Evolutionary conservation across 2,329 filamentous ascomycete genomes (phyloP), one percentile per base, ranked within the genome.

Genomic region (Fusarium keratoplasticum): DNA sequence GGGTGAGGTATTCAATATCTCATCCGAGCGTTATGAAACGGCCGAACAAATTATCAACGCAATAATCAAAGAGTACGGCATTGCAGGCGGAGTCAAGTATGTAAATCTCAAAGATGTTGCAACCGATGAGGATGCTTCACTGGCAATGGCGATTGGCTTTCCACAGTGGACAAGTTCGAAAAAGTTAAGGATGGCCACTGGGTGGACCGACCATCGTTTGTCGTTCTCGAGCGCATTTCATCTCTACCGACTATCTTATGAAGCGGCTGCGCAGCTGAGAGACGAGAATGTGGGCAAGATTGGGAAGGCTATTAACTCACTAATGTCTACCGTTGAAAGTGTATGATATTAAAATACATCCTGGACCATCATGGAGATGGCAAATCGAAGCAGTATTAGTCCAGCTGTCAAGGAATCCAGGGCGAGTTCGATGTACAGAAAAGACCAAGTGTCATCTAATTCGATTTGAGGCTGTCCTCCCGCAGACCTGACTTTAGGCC

Each of bases 71-170:
- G 57, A 60, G 22, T 60, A 60, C 14, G 57, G n/a, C 18, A 31
- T 60, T 8, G 20, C 27, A 14, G 57, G 35, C 11, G 35, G 57
- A 38, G 57, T 60, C 11, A 60, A 60, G 29, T 60, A 60, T 42
- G 57, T 60, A 14, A n/a, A 60, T 20, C 57, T 42, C 22, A n/a
- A 42, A 38, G 57, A 60, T 31, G 36, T 60, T 27, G 57, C n/a
- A 40, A 20, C 36, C 2, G 35, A 38, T 16, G 57, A 60, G 35
- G 35, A 42, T 42, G 29, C 57, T 36, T 60, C 57, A 16, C 57
- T 60, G 35, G 57, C 57, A 38, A 60, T 60, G 57, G 57, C 40
- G 5, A 31, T 60, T 33, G 57, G 57, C 36, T 60, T 60, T 42
- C 35, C 57, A 25, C 57, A 60, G 38, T 60, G 57, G 57, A 42